Conservation (phyloP, 495 filamentous ascomycete genomes). For the Aspergillus carlsbadensis region DNA sequence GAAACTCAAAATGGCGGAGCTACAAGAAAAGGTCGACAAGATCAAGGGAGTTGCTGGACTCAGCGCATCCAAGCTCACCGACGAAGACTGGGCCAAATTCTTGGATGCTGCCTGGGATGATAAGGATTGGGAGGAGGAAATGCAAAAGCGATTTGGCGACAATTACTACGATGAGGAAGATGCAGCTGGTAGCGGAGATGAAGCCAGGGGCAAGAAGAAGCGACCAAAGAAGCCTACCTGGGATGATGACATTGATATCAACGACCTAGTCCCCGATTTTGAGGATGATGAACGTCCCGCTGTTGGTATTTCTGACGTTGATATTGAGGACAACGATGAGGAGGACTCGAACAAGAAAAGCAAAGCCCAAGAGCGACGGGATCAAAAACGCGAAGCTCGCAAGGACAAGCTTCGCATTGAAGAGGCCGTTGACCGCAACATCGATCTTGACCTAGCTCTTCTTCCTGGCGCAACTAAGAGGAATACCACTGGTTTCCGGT, state of each 20-base stretch:
- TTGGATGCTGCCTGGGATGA: constrained; percentile 85
- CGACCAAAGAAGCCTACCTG: constrained; percentile 87
- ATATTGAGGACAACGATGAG: constrained; percentile 47
- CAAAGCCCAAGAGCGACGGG: constrained; percentile 63
- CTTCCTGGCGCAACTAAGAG: constrained; percentile 55
- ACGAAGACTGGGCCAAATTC: constrained; percentile 77
- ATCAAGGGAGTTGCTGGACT: constrained; percentile 87
- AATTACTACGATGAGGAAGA: constrained; percentile 77
- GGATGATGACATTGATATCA: constrained; percentile 97
- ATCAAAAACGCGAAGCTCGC: constrained; percentile 71
- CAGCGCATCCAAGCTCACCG: constrained; percentile 58
- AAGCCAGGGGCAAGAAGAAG: constrained; percentile 49
- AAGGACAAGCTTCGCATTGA: constrained; percentile 82
- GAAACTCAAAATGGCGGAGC: constrained; percentile 84
- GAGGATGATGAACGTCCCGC: constrained; percentile 58
- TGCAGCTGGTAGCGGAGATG: constrained; percentile 41
- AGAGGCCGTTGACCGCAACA: constrained; percentile 76
- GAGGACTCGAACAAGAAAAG: constrained; percentile 57
- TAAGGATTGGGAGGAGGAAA: constrained; percentile 82
- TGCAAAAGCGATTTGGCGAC: constrained; percentile 82
- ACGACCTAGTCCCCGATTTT: constrained; percentile 86
- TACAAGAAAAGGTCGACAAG: constrained; percentile 74
- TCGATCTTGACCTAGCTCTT: constrained; percentile 67
- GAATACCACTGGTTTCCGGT: constrained; percentile 66
- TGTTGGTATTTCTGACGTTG: constrained; percentile 54